Evolutionary conservation across 805 yeast genomes (phyloP).

Genomic region (Saturnispora sanitii): DNA sequence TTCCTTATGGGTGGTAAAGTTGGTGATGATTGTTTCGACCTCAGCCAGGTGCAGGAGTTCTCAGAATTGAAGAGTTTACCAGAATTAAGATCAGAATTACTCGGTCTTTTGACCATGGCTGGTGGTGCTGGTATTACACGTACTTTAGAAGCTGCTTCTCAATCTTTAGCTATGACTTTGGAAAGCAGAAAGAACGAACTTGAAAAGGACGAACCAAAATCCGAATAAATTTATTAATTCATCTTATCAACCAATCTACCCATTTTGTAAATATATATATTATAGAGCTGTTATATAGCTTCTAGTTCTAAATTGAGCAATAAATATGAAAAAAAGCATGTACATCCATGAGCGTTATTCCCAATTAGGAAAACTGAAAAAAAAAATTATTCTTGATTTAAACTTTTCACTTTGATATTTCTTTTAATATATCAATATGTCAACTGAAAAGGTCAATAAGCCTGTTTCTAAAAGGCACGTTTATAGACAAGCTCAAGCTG

Average conservation of each 20-base stretch:
- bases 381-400: background rate
- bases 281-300: too few relatives aligned
- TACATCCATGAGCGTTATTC: too few relatives aligned
- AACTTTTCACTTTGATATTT: background rate
- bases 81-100: conserved; percentile 70
- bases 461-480: conserved; percentile 8
- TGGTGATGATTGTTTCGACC: conserved; percentile 47
- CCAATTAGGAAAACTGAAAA: too few relatives aligned
- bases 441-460: conserved; percentile 4
- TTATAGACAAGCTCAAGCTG: conserved; percentile 35
- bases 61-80: conserved; percentile 65
- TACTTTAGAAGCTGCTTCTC: conserved; percentile 65
- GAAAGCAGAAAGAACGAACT: conserved; percentile 40
- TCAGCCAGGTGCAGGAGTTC: conserved; percentile 46
- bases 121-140: conserved; percentile 86
- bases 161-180: conserved; percentile 62
- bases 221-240: too few relatives aligned
- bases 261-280: background rate
- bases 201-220: conserved; percentile 14
- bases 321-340: too few relatives aligned
- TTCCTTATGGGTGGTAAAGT: conserved; percentile 80
- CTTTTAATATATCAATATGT: background rate
- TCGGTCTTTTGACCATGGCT: conserved; percentile 70
- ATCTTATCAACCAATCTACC: too few relatives aligned
- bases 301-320: too few relatives aligned